Conservation (phyloP, 306 rosid species). For the Ceratonia siliqua region DNA sequence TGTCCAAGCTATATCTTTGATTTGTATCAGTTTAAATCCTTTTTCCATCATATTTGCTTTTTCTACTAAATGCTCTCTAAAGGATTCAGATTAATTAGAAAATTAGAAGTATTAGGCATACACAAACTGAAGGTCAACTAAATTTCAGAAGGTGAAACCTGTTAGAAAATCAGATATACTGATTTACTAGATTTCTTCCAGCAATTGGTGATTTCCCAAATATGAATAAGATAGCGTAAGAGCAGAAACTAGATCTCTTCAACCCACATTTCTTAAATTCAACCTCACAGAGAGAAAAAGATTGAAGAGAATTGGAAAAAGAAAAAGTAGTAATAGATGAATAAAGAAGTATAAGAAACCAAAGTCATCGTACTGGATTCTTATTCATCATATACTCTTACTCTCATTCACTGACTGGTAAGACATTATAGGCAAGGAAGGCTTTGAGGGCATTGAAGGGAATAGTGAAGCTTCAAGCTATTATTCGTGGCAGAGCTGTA, state of each 20-base stretch:
- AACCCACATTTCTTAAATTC: not conserved
- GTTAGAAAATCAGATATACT: not conserved
- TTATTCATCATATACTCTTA: not conserved
- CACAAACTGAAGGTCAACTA: conserved; percentile 7
- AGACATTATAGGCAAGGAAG: conserved; percentile 71
- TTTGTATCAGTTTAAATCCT: not conserved
- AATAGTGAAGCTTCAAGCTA: conserved; percentile 94
- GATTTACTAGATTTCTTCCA: not conserved
- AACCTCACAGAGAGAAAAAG: not conserved
- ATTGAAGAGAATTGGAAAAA: not conserved
- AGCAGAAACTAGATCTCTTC: not conserved
- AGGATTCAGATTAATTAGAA: not conserved
- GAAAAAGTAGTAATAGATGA: not conserved
- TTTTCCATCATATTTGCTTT: conserved; percentile 3
- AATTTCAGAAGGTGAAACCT: conserved; percentile 15
- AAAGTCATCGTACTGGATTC: not conserved
- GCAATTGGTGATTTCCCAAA: not conserved
- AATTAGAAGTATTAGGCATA: not conserved
- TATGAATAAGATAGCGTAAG: not conserved
- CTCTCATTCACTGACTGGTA: conserved; percentile 9
- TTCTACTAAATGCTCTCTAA: not conserved
- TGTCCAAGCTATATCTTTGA: conserved; percentile 17
- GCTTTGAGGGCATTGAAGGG: conserved; percentile 92
- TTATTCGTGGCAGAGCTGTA: conserved; percentile 87
- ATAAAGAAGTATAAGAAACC: conserved; percentile 5